Evolutionary conservation across 805 yeast species (phyloP), one percentile per base, ranked within the genome.

Genomic region (Saccharomycopsis sp.): DNA sequence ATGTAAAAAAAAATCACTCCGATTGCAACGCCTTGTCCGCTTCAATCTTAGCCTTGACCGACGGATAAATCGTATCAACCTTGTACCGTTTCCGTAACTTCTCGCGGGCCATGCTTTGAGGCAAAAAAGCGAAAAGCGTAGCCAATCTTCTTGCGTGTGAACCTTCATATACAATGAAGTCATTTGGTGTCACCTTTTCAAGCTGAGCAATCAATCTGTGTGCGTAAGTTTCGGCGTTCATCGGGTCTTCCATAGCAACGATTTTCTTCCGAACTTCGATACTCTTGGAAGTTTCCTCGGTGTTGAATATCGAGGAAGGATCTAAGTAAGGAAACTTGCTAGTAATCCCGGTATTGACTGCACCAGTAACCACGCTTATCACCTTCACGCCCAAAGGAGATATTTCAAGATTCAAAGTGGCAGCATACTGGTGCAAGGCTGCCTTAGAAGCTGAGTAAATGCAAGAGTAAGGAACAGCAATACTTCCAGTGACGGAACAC

Each of bases 331-430:
- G 75, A 1, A 73, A 79, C 63, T 87, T 91, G 7, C 48, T 47
- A 0, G 83, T 87, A 63, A 88, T 84, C 57, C 82, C 75, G 0
- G 92, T 85, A 23, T 73, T 72, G 29, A 88, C 94, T 44, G 88
- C 92, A 34, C 94, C 95, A 8, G 92, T 87, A 46, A 86, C 71
- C 14, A 84, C 75, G 64, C 84, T 84, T 60, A 85, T 74, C 0
- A 88, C 92, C 53, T 81, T 75, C 5, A 88, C 92, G 14, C 79
- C 87, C 64, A 86, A 83, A 2, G 89, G 89, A 66, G 80, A 79
- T 77, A 88, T 67, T 68, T 88, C 95, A 23, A 83, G 65, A 54
- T 84, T 78, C 56, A 88, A 70, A 1, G 77, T 78, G 44, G 80
- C 77, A 0, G 89, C 87, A 65, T 83, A 88, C 63, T 80, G 84